Base-by-base conservation (phyloP, 225 moss, liverwort and hornwort species). In the Climacium dendroides region DNA sequence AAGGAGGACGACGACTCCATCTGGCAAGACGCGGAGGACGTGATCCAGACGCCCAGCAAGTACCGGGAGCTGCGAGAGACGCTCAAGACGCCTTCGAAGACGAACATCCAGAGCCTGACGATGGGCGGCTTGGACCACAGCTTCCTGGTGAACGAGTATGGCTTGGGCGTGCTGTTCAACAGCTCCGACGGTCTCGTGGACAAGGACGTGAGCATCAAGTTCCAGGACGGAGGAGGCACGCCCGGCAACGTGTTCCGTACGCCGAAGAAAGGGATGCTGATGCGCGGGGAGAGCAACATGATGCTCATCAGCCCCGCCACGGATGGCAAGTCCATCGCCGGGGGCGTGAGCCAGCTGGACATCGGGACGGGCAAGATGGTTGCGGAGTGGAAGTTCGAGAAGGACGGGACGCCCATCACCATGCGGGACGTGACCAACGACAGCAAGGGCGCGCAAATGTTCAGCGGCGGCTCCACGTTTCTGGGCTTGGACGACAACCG, bases 371-470 rank as follows among this genome's bases (percentile, higher is more conserved):
- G 96, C 24, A 91, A 96, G 85, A 95, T 95, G 81, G 98, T 99
- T 45, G 89, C 96, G 37, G 98, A 99, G 89, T 99, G 98, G 98
- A 95, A 90, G 89, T 99, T 99, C 69, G 88, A 97, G 80, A 97
- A 96, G 88, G 98, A 99, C 82, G 98, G 98, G 8, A 94, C 98
- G 14, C 96, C 96, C 41, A 91, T 99, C 64, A 90, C 89, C 43
- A 99, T 99, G 97, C 92, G 94, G 64, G 98, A 99, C 85, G 89
- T 99, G 76, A 97, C 98, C 4, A 99, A 95, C 77, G 96, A 97
- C 85, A 97, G 95, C 89, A 99, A 99, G 89, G 97, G 96, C 16
- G 89, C 97, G 4, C 98, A 99, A 63, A 60, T 96, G 62, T 93
- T 94, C 48, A 84, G 93, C 61, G 87, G 91, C 74, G 87, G 88